Conservation (phyloP, 1,139 yeast species). For the Pichia sp. region DNA sequence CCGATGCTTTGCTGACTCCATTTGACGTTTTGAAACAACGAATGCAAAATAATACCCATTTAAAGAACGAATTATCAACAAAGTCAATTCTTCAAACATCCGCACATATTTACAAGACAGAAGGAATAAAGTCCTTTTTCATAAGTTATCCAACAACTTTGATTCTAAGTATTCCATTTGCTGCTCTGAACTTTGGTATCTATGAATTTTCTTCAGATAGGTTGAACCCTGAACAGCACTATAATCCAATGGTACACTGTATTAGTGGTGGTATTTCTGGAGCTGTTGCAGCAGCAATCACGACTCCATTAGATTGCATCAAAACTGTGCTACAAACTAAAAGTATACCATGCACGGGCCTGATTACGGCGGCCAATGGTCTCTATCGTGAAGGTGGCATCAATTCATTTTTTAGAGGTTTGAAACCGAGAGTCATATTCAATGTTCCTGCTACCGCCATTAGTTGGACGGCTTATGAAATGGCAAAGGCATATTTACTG, state of each 20-base stretch:
- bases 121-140: slow-evolving; percentile 81
- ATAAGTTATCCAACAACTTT: slow-evolving; percentile 93
- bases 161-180: slow-evolving; percentile 89
- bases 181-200: slow-evolving; percentile 89
- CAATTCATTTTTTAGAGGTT: slow-evolving; percentile 71
- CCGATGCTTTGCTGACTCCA: slow-evolving; percentile 97
- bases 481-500: slow-evolving; percentile 72
- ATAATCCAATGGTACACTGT: slow-evolving; percentile 90
- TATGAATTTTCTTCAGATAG: slow-evolving; percentile 77
- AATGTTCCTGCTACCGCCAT: slow-evolving; percentile 97
- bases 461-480: slow-evolving; percentile 97
- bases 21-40: slow-evolving; percentile 92
- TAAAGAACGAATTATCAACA: slow-evolving; percentile 6
- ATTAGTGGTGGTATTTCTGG: slow-evolving; percentile 94
- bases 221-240: slow-evolving; percentile 68
- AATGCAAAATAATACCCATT: slow-evolving; percentile 6
- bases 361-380: slow-evolving; percentile 62
- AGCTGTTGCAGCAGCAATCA: slow-evolving; percentile 91
- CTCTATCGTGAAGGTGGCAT: slow-evolving; percentile 61
- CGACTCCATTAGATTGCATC: slow-evolving; percentile 93
- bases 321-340: slow-evolving; percentile 86
- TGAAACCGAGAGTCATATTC: slow-evolving; percentile 85
- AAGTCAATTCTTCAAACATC: slow-evolving; percentile 27
- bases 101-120: slow-evolving; percentile 49
- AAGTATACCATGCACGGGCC: slow-evolving; percentile 60